Evolutionary conservation across 2,329 filamentous ascomycete species (phyloP).

Genomic region (Pseudogymnoascus sp.): DNA sequence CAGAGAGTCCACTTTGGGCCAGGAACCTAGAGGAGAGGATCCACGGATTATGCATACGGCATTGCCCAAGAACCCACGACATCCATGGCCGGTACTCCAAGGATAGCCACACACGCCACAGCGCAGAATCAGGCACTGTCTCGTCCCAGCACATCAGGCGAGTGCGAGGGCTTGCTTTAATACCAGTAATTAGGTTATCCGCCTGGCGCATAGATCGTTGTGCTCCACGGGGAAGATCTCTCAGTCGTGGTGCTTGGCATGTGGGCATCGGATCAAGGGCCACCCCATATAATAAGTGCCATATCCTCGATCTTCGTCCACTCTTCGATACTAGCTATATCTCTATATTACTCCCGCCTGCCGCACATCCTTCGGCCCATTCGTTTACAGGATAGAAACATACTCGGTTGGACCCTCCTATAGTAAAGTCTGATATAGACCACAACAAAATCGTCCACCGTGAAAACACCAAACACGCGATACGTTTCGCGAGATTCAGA

Average conservation of each 20-base stretch:
- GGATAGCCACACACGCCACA: conserved; percentile 5
- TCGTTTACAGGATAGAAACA: neutral
- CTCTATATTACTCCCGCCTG: neutral
- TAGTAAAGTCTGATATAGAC: conserved; percentile 27
- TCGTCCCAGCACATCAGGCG: neutral
- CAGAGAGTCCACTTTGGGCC: neutral
- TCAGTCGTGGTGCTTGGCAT: neutral
- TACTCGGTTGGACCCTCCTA: conserved; percentile 20
- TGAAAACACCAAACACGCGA: conserved; percentile 25
- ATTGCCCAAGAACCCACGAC: conserved; percentile 1
- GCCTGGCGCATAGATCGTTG: conserved; percentile 8
- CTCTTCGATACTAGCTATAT: conserved; percentile 6
- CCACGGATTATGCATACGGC: conserved; percentile 8
- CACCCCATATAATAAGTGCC: conserved; percentile 11
- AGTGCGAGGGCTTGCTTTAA: conserved; percentile 2
- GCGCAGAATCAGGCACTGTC: neutral
- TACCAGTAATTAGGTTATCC: conserved; percentile 9
- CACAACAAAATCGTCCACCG: conserved; percentile 25
- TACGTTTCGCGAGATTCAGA: conserved; percentile 22
- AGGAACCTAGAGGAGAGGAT: conserved; percentile 1
- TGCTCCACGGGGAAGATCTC: neutral
- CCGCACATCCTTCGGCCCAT: neutral
- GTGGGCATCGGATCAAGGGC: conserved; percentile 1
- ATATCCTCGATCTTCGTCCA: conserved; percentile 9
- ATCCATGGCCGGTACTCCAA: conserved; percentile 5